Percentiles rank a stretch among this genome's conserved stretches.
Evolutionary conservation across 2,329 filamentous ascomycete species (phyloP).

Genomic region (Diaporthe eres): DNA sequence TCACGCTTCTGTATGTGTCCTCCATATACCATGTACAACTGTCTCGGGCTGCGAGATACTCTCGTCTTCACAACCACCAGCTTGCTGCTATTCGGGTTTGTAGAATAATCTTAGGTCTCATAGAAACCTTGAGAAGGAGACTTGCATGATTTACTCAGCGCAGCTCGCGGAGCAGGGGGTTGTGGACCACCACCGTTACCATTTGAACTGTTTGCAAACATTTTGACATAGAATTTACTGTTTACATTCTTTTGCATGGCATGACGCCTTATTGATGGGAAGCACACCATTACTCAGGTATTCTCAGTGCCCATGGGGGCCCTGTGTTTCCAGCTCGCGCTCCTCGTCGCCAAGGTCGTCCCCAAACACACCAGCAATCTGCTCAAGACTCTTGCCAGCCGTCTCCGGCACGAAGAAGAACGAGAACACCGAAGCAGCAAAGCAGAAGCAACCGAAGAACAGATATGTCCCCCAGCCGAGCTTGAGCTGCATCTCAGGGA

Average conservation of each 20-base stretch:
- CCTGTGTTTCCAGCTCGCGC: neutral
- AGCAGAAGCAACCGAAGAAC: slow-evolving; percentile 68
- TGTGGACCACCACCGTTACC: neutral
- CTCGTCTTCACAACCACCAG: neutral
- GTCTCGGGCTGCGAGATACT: neutral
- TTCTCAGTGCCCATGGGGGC: neutral
- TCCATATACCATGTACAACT: too few relatives aligned
- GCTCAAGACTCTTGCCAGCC: slow-evolving; percentile 59
- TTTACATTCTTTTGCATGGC: neutral
- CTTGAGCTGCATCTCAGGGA: slow-evolving; percentile 66
- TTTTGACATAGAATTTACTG: neutral
- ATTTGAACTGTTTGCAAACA: neutral
- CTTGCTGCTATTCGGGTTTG: neutral
- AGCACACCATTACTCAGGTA: neutral
- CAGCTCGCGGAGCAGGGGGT: neutral
- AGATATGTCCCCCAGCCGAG: slow-evolving; percentile 64
- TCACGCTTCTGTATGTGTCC: neutral
- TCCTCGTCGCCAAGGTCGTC: slow-evolving; percentile 38
- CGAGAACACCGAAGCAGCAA: slow-evolving; percentile 63
- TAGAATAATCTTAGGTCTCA: too few relatives aligned
- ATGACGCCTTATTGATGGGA: too few relatives aligned
- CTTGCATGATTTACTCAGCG: neutral
- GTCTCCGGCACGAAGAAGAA: slow-evolving; percentile 66
- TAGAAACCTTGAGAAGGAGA: too few relatives aligned
- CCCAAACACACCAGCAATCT: slow-evolving; percentile 58